Percentiles rank a stretch among this genome's conserved stretches.
phyloP scores from a whole-genome alignment of 805 yeast species.

The Candida berthetii region DNA sequence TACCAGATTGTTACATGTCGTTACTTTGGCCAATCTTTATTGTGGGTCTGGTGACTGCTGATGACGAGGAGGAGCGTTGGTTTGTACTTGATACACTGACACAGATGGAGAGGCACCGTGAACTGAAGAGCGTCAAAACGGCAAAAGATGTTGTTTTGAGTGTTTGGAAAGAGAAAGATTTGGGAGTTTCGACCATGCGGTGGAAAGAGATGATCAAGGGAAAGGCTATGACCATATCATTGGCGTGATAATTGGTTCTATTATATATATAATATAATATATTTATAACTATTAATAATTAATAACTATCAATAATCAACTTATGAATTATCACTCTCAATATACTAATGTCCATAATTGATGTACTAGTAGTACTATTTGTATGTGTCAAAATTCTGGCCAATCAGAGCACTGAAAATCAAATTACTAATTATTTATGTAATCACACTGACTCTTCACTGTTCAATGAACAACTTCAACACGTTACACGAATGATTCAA shows the following conservation, averaged over 20 bases:
- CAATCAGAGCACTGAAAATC: no score
- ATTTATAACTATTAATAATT: no score
- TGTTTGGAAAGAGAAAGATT: slow-evolving; percentile 36
- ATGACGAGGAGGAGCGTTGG: slow-evolving; percentile 30
- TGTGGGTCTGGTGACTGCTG: slow-evolving; percentile 26
- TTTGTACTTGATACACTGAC: slow-evolving; percentile 28
- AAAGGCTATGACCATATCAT: slow-evolving; percentile 29
- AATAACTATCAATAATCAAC: no score
- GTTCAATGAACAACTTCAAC: no score
- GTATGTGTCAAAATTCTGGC: no score
- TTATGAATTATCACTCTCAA: no score
- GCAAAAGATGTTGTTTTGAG: slow-evolving; percentile 27
- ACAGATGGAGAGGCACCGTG: slow-evolving; percentile 29
- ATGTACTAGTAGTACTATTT: no score
- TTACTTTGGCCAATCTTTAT: slow-evolving; percentile 36
- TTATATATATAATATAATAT: no score
- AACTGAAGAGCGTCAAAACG: slow-evolving; percentile 29
- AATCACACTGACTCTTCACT: no score
- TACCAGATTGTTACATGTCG: slow-evolving; percentile 28
- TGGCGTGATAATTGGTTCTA: slow-evolving; percentile 21
- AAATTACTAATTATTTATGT: no score
- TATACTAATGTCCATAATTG: no score
- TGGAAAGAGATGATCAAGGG: slow-evolving; percentile 34
- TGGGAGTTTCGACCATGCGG: slow-evolving; percentile 18
- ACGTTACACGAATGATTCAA: no score